Base-by-base conservation (phyloP, 2,329 filamentous ascomycete species). In the Dryadomyces quercus-mongolicae region DNA sequence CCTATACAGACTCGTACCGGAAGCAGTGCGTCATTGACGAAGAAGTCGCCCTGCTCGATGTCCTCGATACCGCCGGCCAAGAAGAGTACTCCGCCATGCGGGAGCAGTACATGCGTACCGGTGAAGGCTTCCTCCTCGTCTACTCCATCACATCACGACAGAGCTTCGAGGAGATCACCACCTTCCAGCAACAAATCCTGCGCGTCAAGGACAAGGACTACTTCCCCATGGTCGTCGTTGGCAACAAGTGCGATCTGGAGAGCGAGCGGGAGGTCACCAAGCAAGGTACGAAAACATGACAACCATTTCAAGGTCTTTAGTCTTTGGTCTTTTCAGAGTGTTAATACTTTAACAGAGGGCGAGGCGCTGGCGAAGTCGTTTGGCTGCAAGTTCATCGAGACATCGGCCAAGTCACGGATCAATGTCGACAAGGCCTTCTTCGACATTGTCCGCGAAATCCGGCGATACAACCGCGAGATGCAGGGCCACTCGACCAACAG, bases 11-110 rank as follows among this genome's bases (percentile, higher is more conserved):
- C 69, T 97, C 93, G 59, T 98, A 98, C 79, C 90, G 93, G 76
- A 98, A 98, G 85, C 93, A 97, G 80, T 97, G 93, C 71, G 85
- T 95, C 64, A 95, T 98, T 70, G 93, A 98, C 69, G 93, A 97
- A 64, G 93, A 98, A 74, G 90, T 96, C 62, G 93, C 93, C 52
- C 81, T 98, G 57, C 86, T 98, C 71, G 93, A 98, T 71, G 93
- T 98, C 60, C 85, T 97, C 69, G 93, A 98, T 72, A 98, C 93
- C 54, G 93, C 93, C 59, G 93, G 93, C 57, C 93, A 98, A 72
- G 93, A 98, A 74, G 93, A 98, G 75, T 98, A 97, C 77, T 95
- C 91, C 55, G 93, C 93, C 53, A 97, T 98, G 93, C 82, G 93
- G 68, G 93, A 98, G 76, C 93, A 97, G 74, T 98, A 97, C 80